These are phyloP conservation scores for Stephanodiscus triporus DNA, from an alignment of 108 stramenopile genomes.

Conservation along the genomic window DNA sequence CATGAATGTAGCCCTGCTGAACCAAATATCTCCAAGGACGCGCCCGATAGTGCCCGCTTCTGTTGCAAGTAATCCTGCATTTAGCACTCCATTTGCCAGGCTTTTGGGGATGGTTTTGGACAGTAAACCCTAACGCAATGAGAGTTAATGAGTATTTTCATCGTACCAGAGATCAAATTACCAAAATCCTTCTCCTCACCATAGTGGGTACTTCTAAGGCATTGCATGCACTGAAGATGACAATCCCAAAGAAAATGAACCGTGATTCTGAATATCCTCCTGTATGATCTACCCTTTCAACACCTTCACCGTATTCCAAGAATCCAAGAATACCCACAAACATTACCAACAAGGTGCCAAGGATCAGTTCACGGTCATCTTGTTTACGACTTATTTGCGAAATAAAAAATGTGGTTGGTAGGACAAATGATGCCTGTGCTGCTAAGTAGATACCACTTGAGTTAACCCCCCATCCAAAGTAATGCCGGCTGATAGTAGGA, in stretches of 20 bases:
- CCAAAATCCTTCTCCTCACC: conserved; percentile 25
- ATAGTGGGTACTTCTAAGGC: conserved; percentile 76
- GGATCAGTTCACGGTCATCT: conserved; percentile 51
- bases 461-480: conserved; percentile 49
- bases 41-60: conserved; percentile 90
- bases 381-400: conserved; percentile 39
- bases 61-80: conserved; percentile 89
- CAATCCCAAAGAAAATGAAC: conserved; percentile 56
- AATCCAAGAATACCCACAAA: conserved; percentile 39
- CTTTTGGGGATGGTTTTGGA: conserved; percentile 80
- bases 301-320: conserved; percentile 35
- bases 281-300: too few species aligned
- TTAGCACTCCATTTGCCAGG: conserved; percentile 85
- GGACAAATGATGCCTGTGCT: conserved; percentile 36
- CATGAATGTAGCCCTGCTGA: conserved; percentile 37
- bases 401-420: conserved; percentile 44
- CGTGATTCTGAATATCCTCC: conserved; percentile 49
- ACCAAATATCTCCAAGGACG: conserved; percentile 68
- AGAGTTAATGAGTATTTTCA: conserved; percentile 1
- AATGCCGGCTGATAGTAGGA: conserved; percentile 44
- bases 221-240: conserved; percentile 66
- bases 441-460: conserved; percentile 39
- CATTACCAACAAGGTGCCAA: conserved; percentile 41
- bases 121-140: conserved; percentile 46
- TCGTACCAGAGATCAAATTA: background rate